Percentiles rank a stretch among this genome's conserved stretches.
Evolutionary conservation across 2,329 filamentous ascomycete species (phyloP).

Genomic region (Grosmannia penicillata): DNA sequence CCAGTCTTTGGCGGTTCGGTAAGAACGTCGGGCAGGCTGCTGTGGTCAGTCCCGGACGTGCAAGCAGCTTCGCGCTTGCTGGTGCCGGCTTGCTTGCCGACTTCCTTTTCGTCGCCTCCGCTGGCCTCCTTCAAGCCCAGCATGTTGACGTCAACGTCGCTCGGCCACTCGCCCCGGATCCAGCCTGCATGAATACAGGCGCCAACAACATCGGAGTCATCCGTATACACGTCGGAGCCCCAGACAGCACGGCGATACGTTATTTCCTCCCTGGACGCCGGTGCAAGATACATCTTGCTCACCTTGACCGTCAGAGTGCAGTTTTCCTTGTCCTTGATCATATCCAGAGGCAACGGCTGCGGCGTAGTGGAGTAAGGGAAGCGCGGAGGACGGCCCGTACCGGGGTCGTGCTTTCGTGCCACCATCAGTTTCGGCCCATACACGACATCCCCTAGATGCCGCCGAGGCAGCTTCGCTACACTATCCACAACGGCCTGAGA

Average conservation of each 20-base stretch:
- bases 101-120: slow-evolving; percentile 5
- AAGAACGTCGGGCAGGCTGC: slow-evolving; percentile 25
- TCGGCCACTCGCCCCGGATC: slow-evolving; percentile 76
- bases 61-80: slow-evolving; percentile 14
- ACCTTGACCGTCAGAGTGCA: slow-evolving; percentile 84
- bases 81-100: slow-evolving; percentile 14
- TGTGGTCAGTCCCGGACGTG: neutral
- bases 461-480: slow-evolving; percentile 54
- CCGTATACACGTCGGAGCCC: slow-evolving; percentile 90
- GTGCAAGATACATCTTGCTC: slow-evolving; percentile 59
- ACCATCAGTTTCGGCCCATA: slow-evolving; percentile 57
- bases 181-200: slow-evolving; percentile 89
- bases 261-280: slow-evolving; percentile 64
- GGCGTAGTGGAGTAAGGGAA: slow-evolving; percentile 34
- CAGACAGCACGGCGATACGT: slow-evolving; percentile 68
- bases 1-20: slow-evolving; percentile 40
- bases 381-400: slow-evolving; percentile 29
- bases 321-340: slow-evolving; percentile 62
- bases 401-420: slow-evolving; percentile 31
- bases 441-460: slow-evolving; percentile 71
- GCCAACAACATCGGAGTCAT: slow-evolving; percentile 86
- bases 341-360: slow-evolving; percentile 60
- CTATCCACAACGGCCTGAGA: slow-evolving; percentile 59
- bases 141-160: slow-evolving; percentile 57
- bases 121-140: slow-evolving; percentile 37